Percentiles rank a stretch among this genome's conserved stretches.
Evolutionary conservation across 441 rosid genomes (phyloP).

Genomic region (Gossypium gossypioides): DNA sequence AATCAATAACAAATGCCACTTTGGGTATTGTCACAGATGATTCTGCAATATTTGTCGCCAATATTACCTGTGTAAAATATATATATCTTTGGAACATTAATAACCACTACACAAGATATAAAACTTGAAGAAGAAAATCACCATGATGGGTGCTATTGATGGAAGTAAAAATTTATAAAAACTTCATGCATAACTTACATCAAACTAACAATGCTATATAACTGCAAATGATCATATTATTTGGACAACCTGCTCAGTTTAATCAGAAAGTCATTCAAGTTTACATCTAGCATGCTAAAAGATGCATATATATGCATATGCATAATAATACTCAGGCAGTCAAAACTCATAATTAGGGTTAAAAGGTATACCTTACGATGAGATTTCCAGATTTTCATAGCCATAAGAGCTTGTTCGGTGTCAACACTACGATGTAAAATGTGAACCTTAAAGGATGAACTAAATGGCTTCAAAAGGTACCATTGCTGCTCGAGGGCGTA

Average conservation of each 20-base stretch:
- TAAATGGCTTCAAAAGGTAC: conserved; percentile 46
- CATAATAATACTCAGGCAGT: conserved; percentile 10
- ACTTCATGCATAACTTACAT: background rate
- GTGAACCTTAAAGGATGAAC: conserved; percentile 61
- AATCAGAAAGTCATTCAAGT: background rate
- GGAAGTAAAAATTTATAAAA: background rate
- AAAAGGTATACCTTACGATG: conserved; percentile 66
- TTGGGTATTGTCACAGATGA: conserved; percentile 94
- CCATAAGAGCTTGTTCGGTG: conserved; percentile 70
- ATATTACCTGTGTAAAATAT: conserved; percentile 52
- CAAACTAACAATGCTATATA: background rate
- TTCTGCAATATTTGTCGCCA: conserved; percentile 94
- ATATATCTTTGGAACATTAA: conserved; percentile 6
- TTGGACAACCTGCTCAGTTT: background rate
- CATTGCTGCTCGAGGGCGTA: conserved; percentile 75
- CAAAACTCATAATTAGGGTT: conserved; percentile 11
- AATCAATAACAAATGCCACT: conserved; percentile 84
- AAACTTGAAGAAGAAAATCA: conserved; percentile 4
- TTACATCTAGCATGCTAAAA: background rate
- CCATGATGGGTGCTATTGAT: background rate
- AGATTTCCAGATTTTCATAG: conserved; percentile 80
- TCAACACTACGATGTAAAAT: conserved; percentile 80
- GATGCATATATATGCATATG: too few relatives aligned
- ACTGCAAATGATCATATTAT: background rate
- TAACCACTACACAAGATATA: conserved; percentile 3